Evolutionary conservation across 345 rosid genomes (phyloP).

Genomic region (Abelmoschus esculentus): DNA sequence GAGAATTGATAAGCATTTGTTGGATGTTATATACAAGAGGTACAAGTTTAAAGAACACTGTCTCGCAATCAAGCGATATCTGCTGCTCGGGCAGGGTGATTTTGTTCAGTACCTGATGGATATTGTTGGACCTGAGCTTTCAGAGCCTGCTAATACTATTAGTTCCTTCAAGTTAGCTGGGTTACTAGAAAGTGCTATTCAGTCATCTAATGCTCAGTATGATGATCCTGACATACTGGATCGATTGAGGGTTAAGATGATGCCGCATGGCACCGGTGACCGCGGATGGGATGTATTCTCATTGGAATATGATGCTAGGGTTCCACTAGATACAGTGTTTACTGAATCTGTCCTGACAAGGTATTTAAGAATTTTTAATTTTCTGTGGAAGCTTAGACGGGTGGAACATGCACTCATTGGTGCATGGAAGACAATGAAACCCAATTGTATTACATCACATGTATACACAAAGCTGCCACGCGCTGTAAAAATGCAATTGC

Average conservation of each 20-base stretch:
- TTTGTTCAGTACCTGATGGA: constrained; percentile 55
- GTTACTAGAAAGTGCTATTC: constrained; percentile 80
- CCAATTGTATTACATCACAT: constrained; percentile 80
- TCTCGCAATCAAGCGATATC: constrained; percentile 88
- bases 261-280: constrained; percentile 89
- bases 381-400: constrained; percentile 91
- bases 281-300: constrained; percentile 99
- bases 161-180: constrained; percentile 96
- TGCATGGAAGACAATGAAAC: constrained; percentile 99
- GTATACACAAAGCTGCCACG: constrained; percentile 66
- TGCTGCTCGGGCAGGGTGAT: constrained; percentile 96
- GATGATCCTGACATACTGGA: constrained; percentile 86
- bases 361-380: constrained; percentile 84
- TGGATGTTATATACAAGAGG: constrained; percentile 74
- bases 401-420: constrained; percentile 97
- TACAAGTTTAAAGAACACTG: constrained; percentile 91
- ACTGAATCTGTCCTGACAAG: constrained; percentile 80
- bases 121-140: constrained; percentile 78
- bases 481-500: constrained; percentile 67
- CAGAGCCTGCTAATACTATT: constrained; percentile 94
- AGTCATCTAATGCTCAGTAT: constrained; percentile 97
- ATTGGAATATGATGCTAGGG: constrained; percentile 87
- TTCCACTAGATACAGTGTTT: constrained; percentile 84
- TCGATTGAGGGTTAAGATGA: constrained; percentile 85
- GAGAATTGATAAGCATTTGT: constrained; percentile 84